phyloP scores from a whole-genome alignment of 306 rosid species.

The Delonix regia region DNA sequence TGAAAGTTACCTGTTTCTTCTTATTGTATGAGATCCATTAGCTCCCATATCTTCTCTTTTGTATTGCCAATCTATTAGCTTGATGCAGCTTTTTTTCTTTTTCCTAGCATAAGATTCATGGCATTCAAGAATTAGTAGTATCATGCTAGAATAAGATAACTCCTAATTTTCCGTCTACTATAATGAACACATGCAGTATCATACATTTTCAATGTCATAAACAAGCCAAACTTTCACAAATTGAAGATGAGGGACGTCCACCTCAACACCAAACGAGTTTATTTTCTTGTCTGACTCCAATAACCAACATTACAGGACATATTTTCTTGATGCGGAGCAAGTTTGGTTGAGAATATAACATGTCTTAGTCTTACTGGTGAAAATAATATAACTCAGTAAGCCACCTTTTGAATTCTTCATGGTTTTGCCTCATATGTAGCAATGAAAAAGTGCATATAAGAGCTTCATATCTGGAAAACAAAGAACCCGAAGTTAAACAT shows the following conservation, averaged over 20 bases:
- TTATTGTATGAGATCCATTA: too few relatives aligned
- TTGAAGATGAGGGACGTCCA: background rate
- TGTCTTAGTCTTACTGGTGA: conserved; percentile 3
- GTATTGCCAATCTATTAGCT: too few relatives aligned
- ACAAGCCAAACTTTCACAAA: background rate
- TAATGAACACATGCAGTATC: too few relatives aligned
- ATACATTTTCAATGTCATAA: too few relatives aligned
- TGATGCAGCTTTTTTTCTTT: too few relatives aligned
- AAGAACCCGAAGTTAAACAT: conserved; percentile 14
- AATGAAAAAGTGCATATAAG: background rate
- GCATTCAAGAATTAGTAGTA: too few relatives aligned
- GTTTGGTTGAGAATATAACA: background rate
- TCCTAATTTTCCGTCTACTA: too few relatives aligned
- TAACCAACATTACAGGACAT: background rate
- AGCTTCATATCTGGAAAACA: conserved; percentile 24
- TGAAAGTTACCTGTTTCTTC: too few relatives aligned
- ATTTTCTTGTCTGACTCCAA: background rate
- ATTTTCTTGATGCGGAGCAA: background rate
- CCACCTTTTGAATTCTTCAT: background rate
- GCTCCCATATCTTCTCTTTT: too few relatives aligned
- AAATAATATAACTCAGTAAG: background rate
- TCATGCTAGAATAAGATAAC: too few relatives aligned
- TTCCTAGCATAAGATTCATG: too few relatives aligned
- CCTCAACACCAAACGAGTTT: background rate
- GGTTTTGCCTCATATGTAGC: background rate